Evolutionary conservation across 768 basidiomycete species (phyloP).

Genomic region (Kwoniella bestiolae): DNA sequence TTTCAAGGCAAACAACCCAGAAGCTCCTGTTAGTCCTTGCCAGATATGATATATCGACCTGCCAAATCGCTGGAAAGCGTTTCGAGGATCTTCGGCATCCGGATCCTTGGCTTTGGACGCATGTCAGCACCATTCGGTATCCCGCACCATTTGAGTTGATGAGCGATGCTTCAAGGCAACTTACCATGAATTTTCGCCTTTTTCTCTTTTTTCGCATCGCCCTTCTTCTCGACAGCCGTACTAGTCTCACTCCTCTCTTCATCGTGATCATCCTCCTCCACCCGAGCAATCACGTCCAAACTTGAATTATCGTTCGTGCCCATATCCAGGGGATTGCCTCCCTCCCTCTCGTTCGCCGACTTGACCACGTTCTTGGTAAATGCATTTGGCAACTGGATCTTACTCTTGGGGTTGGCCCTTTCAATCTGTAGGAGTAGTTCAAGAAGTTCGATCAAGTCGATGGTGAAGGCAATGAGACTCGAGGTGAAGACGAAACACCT

Average conservation of each 20-base stretch:
- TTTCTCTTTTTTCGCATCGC: conserved; percentile 25
- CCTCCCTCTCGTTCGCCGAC: conserved; percentile 35
- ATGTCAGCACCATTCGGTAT: conserved; percentile 27
- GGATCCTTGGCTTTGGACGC: conserved; percentile 50
- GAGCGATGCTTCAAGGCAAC: not conserved
- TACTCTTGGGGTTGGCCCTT: conserved; percentile 58
- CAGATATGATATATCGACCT: conserved; percentile 57
- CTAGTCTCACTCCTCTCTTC: conserved; percentile 42
- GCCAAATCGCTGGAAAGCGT: conserved; percentile 60
- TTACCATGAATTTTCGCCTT: conserved; percentile 25
- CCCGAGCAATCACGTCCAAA: conserved; percentile 4
- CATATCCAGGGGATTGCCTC: conserved; percentile 50
- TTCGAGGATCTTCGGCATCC: conserved; percentile 63
- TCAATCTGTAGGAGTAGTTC: conserved; percentile 59
- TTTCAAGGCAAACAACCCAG: conserved; percentile 64
- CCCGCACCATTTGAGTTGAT: too few species aligned
- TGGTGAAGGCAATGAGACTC: conserved; percentile 59
- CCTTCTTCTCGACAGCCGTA: conserved; percentile 29
- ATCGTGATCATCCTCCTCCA: conserved; percentile 51
- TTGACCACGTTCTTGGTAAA: conserved; percentile 57
- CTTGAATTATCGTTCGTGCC: conserved; percentile 26
- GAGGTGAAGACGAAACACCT: conserved; percentile 63
- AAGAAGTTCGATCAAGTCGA: conserved; percentile 58
- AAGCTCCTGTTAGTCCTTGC: conserved; percentile 60
- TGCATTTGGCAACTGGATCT: conserved; percentile 64